Conservation (phyloP, 164 flowering plant species). For the Vitis rupestris region DNA sequence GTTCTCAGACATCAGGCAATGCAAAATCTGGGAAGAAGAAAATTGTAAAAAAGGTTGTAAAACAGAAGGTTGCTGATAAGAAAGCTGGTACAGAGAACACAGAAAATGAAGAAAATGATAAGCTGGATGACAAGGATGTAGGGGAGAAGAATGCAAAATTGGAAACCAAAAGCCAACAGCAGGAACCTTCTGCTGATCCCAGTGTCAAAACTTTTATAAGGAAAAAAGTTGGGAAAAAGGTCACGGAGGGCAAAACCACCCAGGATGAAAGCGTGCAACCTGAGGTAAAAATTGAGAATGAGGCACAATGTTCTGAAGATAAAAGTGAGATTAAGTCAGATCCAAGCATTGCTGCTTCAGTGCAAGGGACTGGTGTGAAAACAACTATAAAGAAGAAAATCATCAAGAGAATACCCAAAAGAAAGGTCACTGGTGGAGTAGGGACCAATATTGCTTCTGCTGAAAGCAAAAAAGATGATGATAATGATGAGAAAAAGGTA, state of each 20-base stretch:
- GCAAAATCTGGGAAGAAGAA: slow-evolving; percentile 62
- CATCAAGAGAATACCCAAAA: slow-evolving; percentile 58
- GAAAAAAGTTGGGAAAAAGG: slow-evolving; percentile 49
- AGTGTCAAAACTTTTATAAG: slow-evolving; percentile 38
- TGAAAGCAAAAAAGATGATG: slow-evolving; percentile 27
- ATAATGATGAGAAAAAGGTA: slow-evolving; percentile 21
- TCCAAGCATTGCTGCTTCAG: slow-evolving; percentile 22
- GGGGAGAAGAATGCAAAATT: slow-evolving; percentile 26
- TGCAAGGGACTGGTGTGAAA: slow-evolving; percentile 34
- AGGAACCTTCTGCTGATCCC: slow-evolving; percentile 32
- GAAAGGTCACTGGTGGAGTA: slow-evolving; percentile 30
- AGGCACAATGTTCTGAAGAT: slow-evolving; percentile 27
- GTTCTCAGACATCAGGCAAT: slow-evolving; percentile 24
- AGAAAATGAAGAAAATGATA: slow-evolving; percentile 25
- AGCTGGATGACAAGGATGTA: slow-evolving; percentile 31
- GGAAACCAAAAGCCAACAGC: slow-evolving; percentile 30
- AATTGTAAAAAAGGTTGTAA: slow-evolving; percentile 63
- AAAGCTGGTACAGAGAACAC: slow-evolving; percentile 23
- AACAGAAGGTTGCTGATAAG: slow-evolving; percentile 54
- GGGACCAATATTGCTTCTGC: slow-evolving; percentile 17
- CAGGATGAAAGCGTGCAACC: slow-evolving; percentile 16
- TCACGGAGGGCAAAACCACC: slow-evolving; percentile 18
- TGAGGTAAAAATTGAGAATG: slow-evolving; percentile 34
- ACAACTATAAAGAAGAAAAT: slow-evolving; percentile 59
- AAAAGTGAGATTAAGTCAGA: slow-evolving; percentile 35